Evolutionary conservation across 2,329 filamentous ascomycete species (phyloP), one percentile per base, ranked within the genome.

Genomic region (Penicillium expansum): DNA sequence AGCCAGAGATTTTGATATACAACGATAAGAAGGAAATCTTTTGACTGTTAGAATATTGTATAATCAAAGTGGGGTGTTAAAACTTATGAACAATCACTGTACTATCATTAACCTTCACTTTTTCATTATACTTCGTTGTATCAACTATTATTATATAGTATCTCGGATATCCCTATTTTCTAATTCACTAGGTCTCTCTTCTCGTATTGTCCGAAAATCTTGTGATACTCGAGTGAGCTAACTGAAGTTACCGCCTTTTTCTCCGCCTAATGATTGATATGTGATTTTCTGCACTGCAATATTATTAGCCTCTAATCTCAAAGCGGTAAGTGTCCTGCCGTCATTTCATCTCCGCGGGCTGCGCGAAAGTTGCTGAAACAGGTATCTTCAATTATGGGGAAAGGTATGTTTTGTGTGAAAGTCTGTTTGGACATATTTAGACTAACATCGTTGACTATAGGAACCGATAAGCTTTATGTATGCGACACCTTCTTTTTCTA

Each of bases 391-490:
- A 52, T 38, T 5, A 56, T 33, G 73, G 73, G 73, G 52, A 76
- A 76, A 74, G 75, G 73, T 77, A 62, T 66, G 73, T 59, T 29
- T 13, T 43, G 14, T 37, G 35, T 14, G 20, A 47, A 22, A 5
- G 6, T 2, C 13, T 29, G 7, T 5, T 38, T 29, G 18, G 5
- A 16, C 5, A 32, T 14, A 4, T n/a, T 32, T 33, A 32, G 2
- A 41, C 41, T 52, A 45, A 56, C 16, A 0, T 30, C 5, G 5
- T 33, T 20, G 29, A 8, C 1, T 30, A 18, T 16, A 80, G 78
- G 78, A 69, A 80, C 78, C 49, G 78, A 80, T 66, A 80, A 80
- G 59, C 74, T 80, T 54, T 80, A 80, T 60, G 77, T 80, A 78
- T 53, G 74, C 56, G 45, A 55, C 47, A 20, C 33, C 49, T 30